Base-by-base conservation (phyloP, 2,329 filamentous ascomycete species). In the Ramularia collo-cygni region DNA sequence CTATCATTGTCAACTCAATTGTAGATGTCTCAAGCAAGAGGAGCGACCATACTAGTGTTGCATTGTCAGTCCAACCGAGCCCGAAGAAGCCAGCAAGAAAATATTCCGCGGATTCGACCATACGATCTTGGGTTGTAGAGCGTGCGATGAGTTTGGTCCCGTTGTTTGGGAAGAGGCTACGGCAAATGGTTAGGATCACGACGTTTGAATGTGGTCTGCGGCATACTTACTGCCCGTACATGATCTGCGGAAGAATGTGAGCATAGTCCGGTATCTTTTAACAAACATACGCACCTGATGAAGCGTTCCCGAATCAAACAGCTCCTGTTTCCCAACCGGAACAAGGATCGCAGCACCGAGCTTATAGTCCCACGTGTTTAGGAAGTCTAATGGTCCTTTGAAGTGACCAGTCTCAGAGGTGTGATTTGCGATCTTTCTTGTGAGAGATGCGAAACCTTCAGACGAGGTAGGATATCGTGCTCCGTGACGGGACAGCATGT, bases 21-120 rank as follows among this genome's bases (percentile, higher is more conserved):
- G 16, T 14, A 26, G 14, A 29, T 37, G 13, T 13, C 15, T 37
- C 8, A 6, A 6, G 21, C 10, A 10, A 24, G 21, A 28, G 8
- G 8, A 13, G 13, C 8, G 12, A 14, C 3, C 34, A 24, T 34
- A 53, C 51, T 17, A 58, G 38, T 6, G 54, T 56, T n/a, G 53
- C 56, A 24, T 59, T 59, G n/a, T 45, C 71, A 1, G 77, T 72
- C 83, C 83, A 88, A 33, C 81, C 75, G 0, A 86, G 70, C 1
- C 83, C 83, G 55, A 88, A 88, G 65, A 88, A 88, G 0, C 84
- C 84, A 4, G 83, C 80, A 56, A 87, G 65, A 62, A 86, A 88
- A 60, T 88, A 83, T 60, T 88, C 83, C 3, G 83, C 83, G 28
- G 75, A 81, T 58, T 87, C 80, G 15, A 83, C 67, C 83, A 88